Conservation (phyloP, 1,139 yeast species). For the Debaryomyces singareniensis region DNA sequence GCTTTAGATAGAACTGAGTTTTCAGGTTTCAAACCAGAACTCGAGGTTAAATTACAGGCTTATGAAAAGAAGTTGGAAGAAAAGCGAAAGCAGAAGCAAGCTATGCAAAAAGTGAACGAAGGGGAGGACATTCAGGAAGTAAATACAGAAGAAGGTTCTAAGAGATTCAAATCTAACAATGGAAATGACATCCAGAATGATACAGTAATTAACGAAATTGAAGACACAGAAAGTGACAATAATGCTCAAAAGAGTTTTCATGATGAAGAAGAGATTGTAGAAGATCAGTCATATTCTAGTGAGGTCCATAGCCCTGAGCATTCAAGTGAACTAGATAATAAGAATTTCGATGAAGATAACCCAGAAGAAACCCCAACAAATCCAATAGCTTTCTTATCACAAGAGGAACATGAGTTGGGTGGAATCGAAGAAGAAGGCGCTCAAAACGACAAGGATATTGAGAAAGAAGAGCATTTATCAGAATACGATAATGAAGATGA, state of each 20-base stretch:
- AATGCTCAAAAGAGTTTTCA: slow-evolving; percentile 12
- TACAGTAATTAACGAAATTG: slow-evolving; percentile 1
- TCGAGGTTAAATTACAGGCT: slow-evolving; percentile 42
- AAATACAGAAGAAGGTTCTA: slow-evolving; percentile 8
- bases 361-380: too few species aligned
- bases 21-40: slow-evolving; percentile 46
- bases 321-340: slow-evolving; percentile 9
- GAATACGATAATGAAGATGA: slow-evolving; percentile 3
- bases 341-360: slow-evolving; percentile 8
- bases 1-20: slow-evolving; percentile 57
- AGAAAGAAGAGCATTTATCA: slow-evolving; percentile 16
- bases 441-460: slow-evolving; percentile 10
- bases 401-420: slow-evolving; percentile 15
- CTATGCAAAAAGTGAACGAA: slow-evolving; percentile 9
- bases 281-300: slow-evolving; percentile 11
- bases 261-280: slow-evolving; percentile 12
- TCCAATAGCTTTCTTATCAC: slow-evolving; percentile 16
- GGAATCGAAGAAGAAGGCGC: slow-evolving; percentile 11
- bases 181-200: not conserved
- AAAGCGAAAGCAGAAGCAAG: slow-evolving; percentile 5
- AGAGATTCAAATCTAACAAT: slow-evolving; percentile 6
- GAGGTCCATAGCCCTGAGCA: too few species aligned
- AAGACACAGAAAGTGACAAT: too few species aligned
- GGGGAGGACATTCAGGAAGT: slow-evolving; percentile 10
- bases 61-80: slow-evolving; percentile 32